Conservation (phyloP, 2,329 filamentous ascomycete species). For the Calcarisporium arbuscula region DNA sequence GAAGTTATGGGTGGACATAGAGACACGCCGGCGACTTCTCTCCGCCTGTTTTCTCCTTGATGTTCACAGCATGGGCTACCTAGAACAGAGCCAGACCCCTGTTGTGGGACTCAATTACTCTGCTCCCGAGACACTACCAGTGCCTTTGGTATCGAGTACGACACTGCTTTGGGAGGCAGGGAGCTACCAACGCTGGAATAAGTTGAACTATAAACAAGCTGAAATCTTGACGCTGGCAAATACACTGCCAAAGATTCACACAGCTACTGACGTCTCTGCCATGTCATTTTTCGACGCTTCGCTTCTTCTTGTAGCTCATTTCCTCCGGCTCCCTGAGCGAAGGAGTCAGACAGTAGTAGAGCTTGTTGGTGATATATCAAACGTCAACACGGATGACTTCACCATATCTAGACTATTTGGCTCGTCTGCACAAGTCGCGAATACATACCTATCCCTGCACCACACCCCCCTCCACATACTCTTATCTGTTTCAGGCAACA, state of each 20-base stretch:
- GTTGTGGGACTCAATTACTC: constrained; percentile 29
- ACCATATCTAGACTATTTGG: constrained; percentile 37
- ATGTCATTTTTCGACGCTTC: constrained; percentile 32
- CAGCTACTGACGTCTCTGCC: constrained; percentile 26
- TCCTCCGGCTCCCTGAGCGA: constrained; percentile 30
- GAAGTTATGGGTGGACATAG: constrained; percentile 45
- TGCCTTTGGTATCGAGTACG: constrained; percentile 41
- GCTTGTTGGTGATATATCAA: constrained; percentile 16
- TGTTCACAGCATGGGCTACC: constrained; percentile 47
- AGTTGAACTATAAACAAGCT: constrained; percentile 21
- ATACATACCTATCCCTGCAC: constrained; percentile 51
- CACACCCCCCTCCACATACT: constrained; percentile 53
- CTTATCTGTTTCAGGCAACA: constrained; percentile 51
- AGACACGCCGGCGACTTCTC: constrained; percentile 48
- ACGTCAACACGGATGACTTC: constrained; percentile 16
- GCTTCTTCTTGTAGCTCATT: constrained; percentile 32
- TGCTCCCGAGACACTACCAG: constrained; percentile 27
- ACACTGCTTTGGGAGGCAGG: constrained; percentile 43
- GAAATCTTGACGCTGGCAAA: constrained; percentile 18
- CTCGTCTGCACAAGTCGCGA: constrained; percentile 36
- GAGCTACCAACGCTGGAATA: constrained; percentile 39
- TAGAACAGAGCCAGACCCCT: constrained; percentile 38
- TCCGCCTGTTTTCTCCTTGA: constrained; percentile 52
- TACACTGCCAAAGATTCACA: constrained; percentile 26
- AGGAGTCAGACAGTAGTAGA: constrained; percentile 20